phyloP scores from a whole-genome alignment of 768 basidiomycete species.

The Nidularia pulvinata region DNA sequence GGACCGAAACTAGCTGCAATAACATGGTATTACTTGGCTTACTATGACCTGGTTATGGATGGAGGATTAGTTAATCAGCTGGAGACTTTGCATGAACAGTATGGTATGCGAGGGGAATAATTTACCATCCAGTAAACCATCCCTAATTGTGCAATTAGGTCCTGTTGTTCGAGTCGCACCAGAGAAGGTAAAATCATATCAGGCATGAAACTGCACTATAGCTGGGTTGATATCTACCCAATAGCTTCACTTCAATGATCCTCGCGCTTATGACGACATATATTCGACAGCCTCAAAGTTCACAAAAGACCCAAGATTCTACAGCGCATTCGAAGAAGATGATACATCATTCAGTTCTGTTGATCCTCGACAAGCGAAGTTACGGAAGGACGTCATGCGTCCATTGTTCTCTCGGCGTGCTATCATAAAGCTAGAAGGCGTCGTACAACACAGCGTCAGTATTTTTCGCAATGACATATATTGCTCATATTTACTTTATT shows the following conservation, averaged over 20 bases:
- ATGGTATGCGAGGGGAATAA: slow-evolving; percentile 8
- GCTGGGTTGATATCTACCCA: not conserved
- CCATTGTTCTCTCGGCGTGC: slow-evolving; percentile 30
- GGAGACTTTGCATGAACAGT: slow-evolving; percentile 16
- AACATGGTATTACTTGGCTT: slow-evolving; percentile 19
- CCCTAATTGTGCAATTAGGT: too few species aligned
- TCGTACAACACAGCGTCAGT: slow-evolving; percentile 22
- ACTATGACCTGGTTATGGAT: slow-evolving; percentile 20
- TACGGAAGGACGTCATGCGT: slow-evolving; percentile 19
- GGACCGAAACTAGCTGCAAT: slow-evolving; percentile 23
- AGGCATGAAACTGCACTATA: too few species aligned
- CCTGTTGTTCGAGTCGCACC: slow-evolving; percentile 30
- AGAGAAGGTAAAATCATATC: slow-evolving; percentile 21
- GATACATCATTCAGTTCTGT: slow-evolving; percentile 21
- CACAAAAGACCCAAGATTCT: slow-evolving; percentile 22
- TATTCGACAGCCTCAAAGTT: slow-evolving; percentile 19
- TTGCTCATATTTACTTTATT: not conserved
- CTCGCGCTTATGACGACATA: slow-evolving; percentile 27
- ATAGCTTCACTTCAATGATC: slow-evolving; percentile 35
- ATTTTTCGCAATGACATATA: not conserved
- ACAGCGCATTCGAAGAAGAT: slow-evolving; percentile 15
- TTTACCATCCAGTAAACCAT: too few species aligned
- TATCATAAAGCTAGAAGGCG: slow-evolving; percentile 22
- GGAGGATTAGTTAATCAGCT: slow-evolving; percentile 22
- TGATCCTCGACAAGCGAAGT: slow-evolving; percentile 20